A percentile compares a stretch with the other conserved stretches of the same genome.
phyloP scores from a whole-genome alignment of 495 filamentous ascomycete genomes.

The Penicillium desertorum region DNA sequence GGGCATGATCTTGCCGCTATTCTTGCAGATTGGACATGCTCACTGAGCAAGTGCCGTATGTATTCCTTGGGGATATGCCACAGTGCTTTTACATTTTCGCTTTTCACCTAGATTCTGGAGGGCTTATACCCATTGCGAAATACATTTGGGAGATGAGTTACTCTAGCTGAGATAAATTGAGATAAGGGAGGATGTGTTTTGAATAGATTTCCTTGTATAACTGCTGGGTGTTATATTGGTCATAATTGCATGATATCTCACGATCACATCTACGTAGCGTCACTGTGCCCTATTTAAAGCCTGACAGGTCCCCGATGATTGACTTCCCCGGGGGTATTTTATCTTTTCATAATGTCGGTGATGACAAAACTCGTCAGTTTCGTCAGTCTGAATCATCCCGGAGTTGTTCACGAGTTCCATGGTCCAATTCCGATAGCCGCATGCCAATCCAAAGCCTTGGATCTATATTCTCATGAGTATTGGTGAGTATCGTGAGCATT shows the following conservation, averaged over 20 bases:
- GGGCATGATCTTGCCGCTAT: slow-evolving; percentile 86
- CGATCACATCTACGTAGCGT: slow-evolving; percentile 40
- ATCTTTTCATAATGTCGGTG: slow-evolving; percentile 27
- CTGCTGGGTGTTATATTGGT: slow-evolving; percentile 21
- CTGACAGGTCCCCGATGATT: slow-evolving; percentile 5
- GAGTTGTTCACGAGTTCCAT: slow-evolving; percentile 24
- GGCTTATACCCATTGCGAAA: slow-evolving; percentile 9
- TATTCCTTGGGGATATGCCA: slow-evolving; percentile 4
- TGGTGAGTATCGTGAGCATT: not conserved
- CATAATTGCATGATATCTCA: slow-evolving; percentile 35
- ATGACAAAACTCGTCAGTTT: slow-evolving; percentile 42
- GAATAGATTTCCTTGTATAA: slow-evolving; percentile 23
- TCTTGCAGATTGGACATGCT: slow-evolving; percentile 88
- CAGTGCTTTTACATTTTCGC: slow-evolving; percentile 1
- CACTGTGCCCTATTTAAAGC: slow-evolving; percentile 29
- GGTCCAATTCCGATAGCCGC: slow-evolving; percentile 26
- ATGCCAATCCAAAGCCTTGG: slow-evolving; percentile 23
- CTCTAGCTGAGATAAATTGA: slow-evolving; percentile 6
- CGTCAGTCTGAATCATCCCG: slow-evolving; percentile 38
- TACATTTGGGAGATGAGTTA: not conserved
- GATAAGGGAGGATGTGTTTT: slow-evolving; percentile 14
- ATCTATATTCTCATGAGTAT: not conserved
- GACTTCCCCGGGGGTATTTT: slow-evolving; percentile 9
- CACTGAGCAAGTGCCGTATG: slow-evolving; percentile 50
- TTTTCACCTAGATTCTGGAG: not conserved